phyloP scores from a whole-genome alignment of 2,329 filamentous ascomycete genomes.

The Podosphaera fusca region DNA sequence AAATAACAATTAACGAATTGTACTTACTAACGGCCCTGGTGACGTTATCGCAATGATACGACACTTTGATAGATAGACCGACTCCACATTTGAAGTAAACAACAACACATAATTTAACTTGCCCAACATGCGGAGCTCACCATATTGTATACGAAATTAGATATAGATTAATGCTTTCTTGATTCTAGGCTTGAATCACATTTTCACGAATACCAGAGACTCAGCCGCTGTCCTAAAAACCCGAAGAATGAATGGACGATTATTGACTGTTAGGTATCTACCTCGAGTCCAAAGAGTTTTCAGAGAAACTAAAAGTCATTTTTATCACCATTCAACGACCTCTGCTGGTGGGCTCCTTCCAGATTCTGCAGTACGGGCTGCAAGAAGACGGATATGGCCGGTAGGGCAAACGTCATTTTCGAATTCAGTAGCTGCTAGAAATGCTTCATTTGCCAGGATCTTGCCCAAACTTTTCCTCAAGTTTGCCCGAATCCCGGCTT shows the following conservation, averaged over 20 bases:
- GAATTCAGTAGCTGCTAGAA: conserved; percentile 44
- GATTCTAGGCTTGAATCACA: conserved; percentile 1
- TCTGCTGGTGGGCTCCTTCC: conserved; percentile 46
- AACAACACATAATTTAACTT: too few species aligned
- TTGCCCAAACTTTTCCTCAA: conserved; percentile 82
- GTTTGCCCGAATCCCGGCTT: conserved; percentile 65
- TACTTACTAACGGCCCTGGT: too few species aligned
- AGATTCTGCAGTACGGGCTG: conserved; percentile 36
- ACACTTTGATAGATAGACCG: too few species aligned
- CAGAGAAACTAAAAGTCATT: conserved; percentile 32
- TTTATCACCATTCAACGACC: conserved; percentile 31
- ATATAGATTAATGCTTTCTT: neutral
- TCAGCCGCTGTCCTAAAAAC: conserved; percentile 1
- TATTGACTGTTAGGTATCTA: conserved; percentile 49
- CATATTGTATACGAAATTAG: too few species aligned
- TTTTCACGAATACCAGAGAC: conserved; percentile 7
- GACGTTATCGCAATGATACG: too few species aligned
- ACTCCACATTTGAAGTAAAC: too few species aligned
- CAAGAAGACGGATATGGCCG: conserved; percentile 49
- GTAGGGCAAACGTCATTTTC: conserved; percentile 58
- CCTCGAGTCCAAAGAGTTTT: conserved; percentile 39
- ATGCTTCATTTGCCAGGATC: conserved; percentile 39
- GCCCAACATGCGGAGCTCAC: too few species aligned
- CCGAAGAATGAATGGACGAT: conserved; percentile 22
- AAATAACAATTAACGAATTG: too few species aligned